phyloP scores from a whole-genome alignment of 2,329 filamentous ascomycete species.

The Eurotiales sp. region DNA sequence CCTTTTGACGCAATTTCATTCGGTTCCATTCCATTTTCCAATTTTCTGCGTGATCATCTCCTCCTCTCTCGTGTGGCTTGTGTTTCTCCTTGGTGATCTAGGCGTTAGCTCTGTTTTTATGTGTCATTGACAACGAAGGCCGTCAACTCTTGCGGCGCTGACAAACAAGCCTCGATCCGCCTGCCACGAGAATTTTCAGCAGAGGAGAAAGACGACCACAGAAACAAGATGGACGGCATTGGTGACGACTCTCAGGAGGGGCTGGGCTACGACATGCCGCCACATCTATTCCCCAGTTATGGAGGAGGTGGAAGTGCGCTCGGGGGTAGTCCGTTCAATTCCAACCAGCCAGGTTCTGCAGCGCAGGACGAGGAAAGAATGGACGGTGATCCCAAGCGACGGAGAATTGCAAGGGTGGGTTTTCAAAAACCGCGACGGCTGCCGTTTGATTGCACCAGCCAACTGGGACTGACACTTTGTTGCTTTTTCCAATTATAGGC shows the following conservation, averaged over 20 bases:
- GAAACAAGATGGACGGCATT: constrained; percentile 30
- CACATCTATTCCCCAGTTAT: constrained; percentile 66
- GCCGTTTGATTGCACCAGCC: background rate
- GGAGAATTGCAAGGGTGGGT: constrained; percentile 85
- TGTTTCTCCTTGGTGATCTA: constrained; percentile 18
- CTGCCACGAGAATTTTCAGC: background rate
- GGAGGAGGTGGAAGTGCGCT: too few relatives aligned
- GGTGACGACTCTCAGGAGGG: constrained; percentile 34
- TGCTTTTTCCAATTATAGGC: constrained; percentile 55
- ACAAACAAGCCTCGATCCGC: background rate
- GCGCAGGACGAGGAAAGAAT: constrained; percentile 50
- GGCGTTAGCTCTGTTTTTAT: background rate
- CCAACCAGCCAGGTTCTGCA: constrained; percentile 39
- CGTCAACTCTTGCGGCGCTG: background rate
- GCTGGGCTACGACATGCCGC: constrained; percentile 43
- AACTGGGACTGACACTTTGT: constrained; percentile 2
- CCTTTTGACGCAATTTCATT: too few relatives aligned
- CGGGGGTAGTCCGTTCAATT: constrained; percentile 53
- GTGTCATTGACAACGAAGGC: background rate
- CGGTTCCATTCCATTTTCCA: too few relatives aligned
- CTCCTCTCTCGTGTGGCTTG: too few relatives aligned
- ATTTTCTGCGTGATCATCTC: too few relatives aligned
- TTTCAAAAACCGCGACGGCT: constrained; percentile 63
- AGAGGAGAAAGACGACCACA: background rate
- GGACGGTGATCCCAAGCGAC: constrained; percentile 74